phyloP scores from a whole-genome alignment of 192 early-diverging fungal species.

The Globomyces pollinis-pini region DNA sequence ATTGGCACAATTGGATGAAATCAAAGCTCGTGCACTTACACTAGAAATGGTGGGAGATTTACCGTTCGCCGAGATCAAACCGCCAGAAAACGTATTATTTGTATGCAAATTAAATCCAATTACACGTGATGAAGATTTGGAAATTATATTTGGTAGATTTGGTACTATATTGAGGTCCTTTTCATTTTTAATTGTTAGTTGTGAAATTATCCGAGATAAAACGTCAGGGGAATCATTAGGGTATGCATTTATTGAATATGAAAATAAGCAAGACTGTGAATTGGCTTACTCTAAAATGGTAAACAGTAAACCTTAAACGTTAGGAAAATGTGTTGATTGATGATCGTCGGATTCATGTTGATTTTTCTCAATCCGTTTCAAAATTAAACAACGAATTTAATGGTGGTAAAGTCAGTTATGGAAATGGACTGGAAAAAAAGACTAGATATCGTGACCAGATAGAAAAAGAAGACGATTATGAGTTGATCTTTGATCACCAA shows the following conservation, averaged over 20 bases:
- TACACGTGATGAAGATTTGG: conserved; percentile 83
- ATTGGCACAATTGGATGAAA: conserved; percentile 58
- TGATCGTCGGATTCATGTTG: conserved; percentile 91
- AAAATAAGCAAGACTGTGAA: conserved; percentile 75
- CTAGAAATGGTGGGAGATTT: conserved; percentile 97
- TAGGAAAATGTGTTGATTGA: conserved; percentile 91
- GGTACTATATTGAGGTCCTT: conserved; percentile 63
- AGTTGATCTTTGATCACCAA: too few species aligned
- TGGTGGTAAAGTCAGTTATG: too few species aligned
- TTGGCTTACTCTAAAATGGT: conserved; percentile 82
- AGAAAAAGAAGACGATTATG: not conserved
- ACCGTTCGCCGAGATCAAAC: conserved; percentile 93
- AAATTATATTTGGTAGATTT: conserved; percentile 88
- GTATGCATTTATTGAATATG: conserved; percentile 97
- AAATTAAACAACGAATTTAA: not conserved
- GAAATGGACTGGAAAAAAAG: not conserved
- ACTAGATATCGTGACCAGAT: not conserved
- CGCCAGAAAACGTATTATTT: conserved; percentile 94
- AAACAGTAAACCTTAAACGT: not conserved
- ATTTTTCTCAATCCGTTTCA: conserved; percentile 94
- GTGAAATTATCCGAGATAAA: conserved; percentile 83
- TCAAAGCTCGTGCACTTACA: conserved; percentile 80
- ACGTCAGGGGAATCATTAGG: conserved; percentile 75
- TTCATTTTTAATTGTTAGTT: conserved; percentile 44
- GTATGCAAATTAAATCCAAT: conserved; percentile 90